These are phyloP conservation scores for Fusarium chlamydosporum DNA, from an alignment of 2,329 filamentous ascomycete species.

Conservation along the genomic window DNA sequence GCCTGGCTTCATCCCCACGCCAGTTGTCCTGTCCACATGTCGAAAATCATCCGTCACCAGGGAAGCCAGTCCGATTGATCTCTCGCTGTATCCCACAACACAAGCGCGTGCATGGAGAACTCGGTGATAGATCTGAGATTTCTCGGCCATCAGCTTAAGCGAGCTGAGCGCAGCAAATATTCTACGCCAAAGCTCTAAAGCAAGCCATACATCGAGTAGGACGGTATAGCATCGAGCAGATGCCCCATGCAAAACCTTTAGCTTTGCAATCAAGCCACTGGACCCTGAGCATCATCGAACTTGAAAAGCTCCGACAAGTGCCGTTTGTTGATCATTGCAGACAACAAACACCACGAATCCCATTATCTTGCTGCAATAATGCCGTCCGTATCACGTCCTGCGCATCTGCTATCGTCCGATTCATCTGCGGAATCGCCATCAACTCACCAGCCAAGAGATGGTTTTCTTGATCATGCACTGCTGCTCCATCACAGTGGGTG, in stretches of 20 bases:
- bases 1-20: slow-evolving; percentile 42
- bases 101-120: slow-evolving; percentile 25
- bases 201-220: slow-evolving; percentile 9
- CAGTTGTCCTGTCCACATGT: slow-evolving; percentile 24
- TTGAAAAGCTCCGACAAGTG: slow-evolving; percentile 28
- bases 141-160: slow-evolving; percentile 20
- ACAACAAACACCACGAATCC: slow-evolving; percentile 36
- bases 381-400: slow-evolving; percentile 33
- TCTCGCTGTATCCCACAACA: slow-evolving; percentile 1
- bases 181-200: slow-evolving; percentile 3
- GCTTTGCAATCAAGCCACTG: slow-evolving; percentile 6
- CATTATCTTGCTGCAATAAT: slow-evolving; percentile 27
- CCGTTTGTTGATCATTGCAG: slow-evolving; percentile 26
- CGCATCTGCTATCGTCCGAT: slow-evolving; percentile 42
- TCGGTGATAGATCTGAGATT: slow-evolving; percentile 36
- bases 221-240: slow-evolving; percentile 2
- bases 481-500: slow-evolving; percentile 44
- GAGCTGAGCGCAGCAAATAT: slow-evolving; percentile 25
- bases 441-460: slow-evolving; percentile 36
- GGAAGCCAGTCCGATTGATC: slow-evolving; percentile 16
- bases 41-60: slow-evolving; percentile 23
- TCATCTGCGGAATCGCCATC: slow-evolving; percentile 42
- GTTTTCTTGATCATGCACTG: slow-evolving; percentile 37
- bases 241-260: slow-evolving; percentile 9
- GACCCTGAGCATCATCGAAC: slow-evolving; percentile 20